These are phyloP conservation scores for Picea engelmannii DNA, from an alignment of 83 land plant genomes.

Conservation along the genomic window DNA sequence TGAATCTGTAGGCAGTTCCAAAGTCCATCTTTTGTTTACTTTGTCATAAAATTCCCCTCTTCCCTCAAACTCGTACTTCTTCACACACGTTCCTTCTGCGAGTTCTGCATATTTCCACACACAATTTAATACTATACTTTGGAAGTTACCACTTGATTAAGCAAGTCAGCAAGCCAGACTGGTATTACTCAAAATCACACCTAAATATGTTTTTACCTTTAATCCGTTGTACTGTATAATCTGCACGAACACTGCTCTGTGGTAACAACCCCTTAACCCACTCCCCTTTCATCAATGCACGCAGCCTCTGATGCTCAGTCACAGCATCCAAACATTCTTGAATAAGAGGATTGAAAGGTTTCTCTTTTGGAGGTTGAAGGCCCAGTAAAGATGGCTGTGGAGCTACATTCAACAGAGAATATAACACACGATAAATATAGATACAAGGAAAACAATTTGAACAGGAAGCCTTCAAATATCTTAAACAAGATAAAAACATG, in stretches of 20 bases:
- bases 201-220: slow-evolving; percentile 45
- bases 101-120: slow-evolving; percentile 51
- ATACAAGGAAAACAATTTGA: not conserved
- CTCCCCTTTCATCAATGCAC: slow-evolving; percentile 95
- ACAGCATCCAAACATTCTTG: slow-evolving; percentile 96
- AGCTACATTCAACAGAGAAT: slow-evolving; percentile 32
- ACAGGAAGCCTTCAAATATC: not conserved
- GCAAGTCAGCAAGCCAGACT: not conserved
- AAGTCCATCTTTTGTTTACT: slow-evolving; percentile 64
- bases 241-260: slow-evolving; percentile 83
- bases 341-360: slow-evolving; percentile 56
- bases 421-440: not conserved
- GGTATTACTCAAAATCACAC: not conserved
- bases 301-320: slow-evolving; percentile 94
- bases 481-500: not conserved
- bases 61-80: slow-evolving; percentile 79
- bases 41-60: slow-evolving; percentile 79
- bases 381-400: slow-evolving; percentile 57
- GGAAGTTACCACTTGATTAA: not conserved
- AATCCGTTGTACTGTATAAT: slow-evolving; percentile 83
- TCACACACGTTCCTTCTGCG: slow-evolving; percentile 96
- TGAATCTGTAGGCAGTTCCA: slow-evolving; percentile 93
- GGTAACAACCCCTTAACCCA: slow-evolving; percentile 92
- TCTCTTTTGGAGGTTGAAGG: slow-evolving; percentile 53
- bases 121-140: not conserved